Base-by-base conservation (phyloP, 805 yeast genomes). In the Kodamaea kaohsiungensis region DNA sequence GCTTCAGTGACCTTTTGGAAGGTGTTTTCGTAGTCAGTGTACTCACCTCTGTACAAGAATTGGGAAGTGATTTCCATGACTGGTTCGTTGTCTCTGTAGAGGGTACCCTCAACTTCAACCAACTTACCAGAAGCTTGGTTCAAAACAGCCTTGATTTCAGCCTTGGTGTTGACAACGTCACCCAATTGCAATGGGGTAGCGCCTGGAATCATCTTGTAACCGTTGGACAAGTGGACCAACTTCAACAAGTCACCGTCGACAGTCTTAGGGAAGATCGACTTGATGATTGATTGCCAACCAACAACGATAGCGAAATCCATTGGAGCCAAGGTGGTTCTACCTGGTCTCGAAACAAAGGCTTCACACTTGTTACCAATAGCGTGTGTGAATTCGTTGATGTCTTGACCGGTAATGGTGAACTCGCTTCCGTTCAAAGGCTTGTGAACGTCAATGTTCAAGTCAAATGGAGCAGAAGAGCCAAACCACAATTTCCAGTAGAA, bases 401-500 rank as follows among this genome's bases (percentile, higher is more conserved):
- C 89, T 71, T 86, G 81, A 51, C 86, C 85, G 51, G 89, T 84
- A 58, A 95, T 86, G 33, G 82, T 81, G 56, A 84, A 79, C 43
- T 83, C 78, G 15, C 78, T 86, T 68, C 96, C 96, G 53, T 82
- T 78, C 66, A 95, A 87, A 46, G 82, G 80, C 61, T 85, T 76
- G 63, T 84, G 80, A 60, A 89, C 89, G 66, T 88, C 88, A 63
- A 88, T 86, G 64, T 86, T 80, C 61, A 88, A 81, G 62, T 88
- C 85, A 61, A 85, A 86, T 46, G 84, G 82, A 43, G 71, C 68
- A 46, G 72, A 67, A 43, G 77, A 60, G 57, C 93, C 96, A 68
- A 91, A 91, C 99, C 99, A 95, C 66, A 93, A 79, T 69, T 87
- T 87, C 99, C 99, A 95, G 85, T 95, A 95, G 80, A 95, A 90